Conservation (phyloP, 257 asterid genomes). For the Capsicum pubescens region DNA sequence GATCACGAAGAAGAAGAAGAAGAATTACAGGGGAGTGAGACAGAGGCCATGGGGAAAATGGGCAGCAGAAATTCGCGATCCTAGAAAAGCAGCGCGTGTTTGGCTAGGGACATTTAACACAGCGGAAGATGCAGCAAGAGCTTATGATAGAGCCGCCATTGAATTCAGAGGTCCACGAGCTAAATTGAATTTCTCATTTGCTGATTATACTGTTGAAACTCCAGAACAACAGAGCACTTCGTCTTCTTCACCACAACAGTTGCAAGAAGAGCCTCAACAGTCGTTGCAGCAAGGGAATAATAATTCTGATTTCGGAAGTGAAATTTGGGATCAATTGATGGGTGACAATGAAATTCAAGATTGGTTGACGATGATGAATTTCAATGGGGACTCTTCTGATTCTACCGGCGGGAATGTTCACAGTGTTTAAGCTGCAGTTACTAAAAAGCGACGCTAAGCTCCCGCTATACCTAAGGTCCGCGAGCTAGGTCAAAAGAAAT, state of each 20-base stretch:
- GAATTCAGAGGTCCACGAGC: slow-evolving; percentile 93
- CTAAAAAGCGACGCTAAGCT: background rate
- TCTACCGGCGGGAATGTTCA: slow-evolving; percentile 56
- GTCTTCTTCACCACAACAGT: slow-evolving; percentile 24
- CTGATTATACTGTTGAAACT: slow-evolving; percentile 53
- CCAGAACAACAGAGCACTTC: slow-evolving; percentile 33
- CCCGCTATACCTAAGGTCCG: background rate
- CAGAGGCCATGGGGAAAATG: slow-evolving; percentile 98
- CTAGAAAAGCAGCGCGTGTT: slow-evolving; percentile 77
- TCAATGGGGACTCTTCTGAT: slow-evolving; percentile 57
- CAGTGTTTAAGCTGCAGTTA: background rate
- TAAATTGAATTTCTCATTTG: slow-evolving; percentile 73
- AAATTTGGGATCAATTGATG: slow-evolving; percentile 25
- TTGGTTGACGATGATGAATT: slow-evolving; percentile 74
- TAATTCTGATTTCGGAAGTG: slow-evolving; percentile 1
- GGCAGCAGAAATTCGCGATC: slow-evolving; percentile 94
- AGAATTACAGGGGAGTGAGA: slow-evolving; percentile 87
- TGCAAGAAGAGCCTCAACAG: background rate
- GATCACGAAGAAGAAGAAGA: slow-evolving; percentile 52
- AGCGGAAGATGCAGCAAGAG: slow-evolving; percentile 85
- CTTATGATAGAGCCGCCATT: slow-evolving; percentile 82
- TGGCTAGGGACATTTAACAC: slow-evolving; percentile 93
- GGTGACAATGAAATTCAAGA: slow-evolving; percentile 60
- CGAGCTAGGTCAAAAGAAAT: background rate
- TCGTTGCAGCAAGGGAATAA: background rate